Base-by-base conservation (phyloP, 805 yeast genomes). In the Cyberlindnera xylosilytica region DNA sequence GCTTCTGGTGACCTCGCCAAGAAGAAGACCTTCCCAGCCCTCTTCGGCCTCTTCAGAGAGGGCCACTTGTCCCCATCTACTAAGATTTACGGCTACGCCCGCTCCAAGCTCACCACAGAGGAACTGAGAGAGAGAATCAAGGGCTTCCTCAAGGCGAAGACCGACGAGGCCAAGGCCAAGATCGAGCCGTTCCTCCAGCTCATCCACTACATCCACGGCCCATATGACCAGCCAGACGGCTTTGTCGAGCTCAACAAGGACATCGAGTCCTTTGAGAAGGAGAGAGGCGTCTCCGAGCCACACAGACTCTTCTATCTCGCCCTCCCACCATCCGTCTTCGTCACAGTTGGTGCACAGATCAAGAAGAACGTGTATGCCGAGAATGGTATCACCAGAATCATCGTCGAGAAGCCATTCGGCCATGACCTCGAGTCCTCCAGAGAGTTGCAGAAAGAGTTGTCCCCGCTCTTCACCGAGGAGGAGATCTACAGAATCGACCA, bases 371-470 rank as follows among this genome's bases (percentile, higher is more conserved):
- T 78, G 51, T 86, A 89, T 64, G 79, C 83, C 8, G 72, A 70
- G 29, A 69, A 76, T 40, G 96, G 96, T 40, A 59, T 73, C 41
- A 80, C 88, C 28, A 79, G 97, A 64, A 70, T 93, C 53, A 87
- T 93, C 58, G 87, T 93, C 42, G 99, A 93, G 70, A 93, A 93
- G 72, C 99, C 99, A 30, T 93, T 93, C 61, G 99, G 99, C 49
- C 93, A 80, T 63, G 98, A 93, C 64, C 76, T 93, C 56, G 76
- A 74, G 47, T 73, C 88, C 40, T 80, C 95, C 4, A 77, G 87
- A 57, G 82, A 79, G 55, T 72, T 93, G 61, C 97, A 89, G 70
- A 58, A 68, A 43, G 74, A 78, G 48, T 74, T 93, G 56, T 79
- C 90, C 15, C 98, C 98, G 16, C 67, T 90, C 38, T 91, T 90